Evolutionary conservation across 2,329 filamentous ascomycete species (phyloP), one percentile per base, ranked within the genome.

Genomic region (Pyricularia sp.): DNA sequence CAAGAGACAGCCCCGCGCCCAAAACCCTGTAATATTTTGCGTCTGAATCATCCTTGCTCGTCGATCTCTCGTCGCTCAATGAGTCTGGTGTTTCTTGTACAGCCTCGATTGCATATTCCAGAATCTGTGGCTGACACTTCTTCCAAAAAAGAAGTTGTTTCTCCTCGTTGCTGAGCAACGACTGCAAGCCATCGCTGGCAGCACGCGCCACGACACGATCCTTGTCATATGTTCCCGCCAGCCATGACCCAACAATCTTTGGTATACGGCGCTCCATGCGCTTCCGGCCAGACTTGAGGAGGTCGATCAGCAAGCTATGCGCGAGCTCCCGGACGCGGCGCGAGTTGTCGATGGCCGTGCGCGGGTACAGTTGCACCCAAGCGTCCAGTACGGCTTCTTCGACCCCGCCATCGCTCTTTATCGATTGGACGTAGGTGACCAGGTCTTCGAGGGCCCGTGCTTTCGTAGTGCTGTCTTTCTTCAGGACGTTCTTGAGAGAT

Each of bases 401-500:
- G 23, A 91, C 81, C 36, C 88, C 90, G 30, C 85, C 87, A 73
- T 84, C 81, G 69, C 83, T 74, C 70, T 84, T 30, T 31, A 17
- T 33, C n/a, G 50, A 61, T 72, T 84, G 83, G 58, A 92, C 82
- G 75, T 91, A 86, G 42, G 85, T 78, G 65, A 92, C 84, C 25
- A 99, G 80, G 68, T 98, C 94, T 74, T 98, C 94, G 31, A 99
- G 82, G 0, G 92, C 94, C 78, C 94, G 97, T 9, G 90, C 85
- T 77, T 97, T 97, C 55, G 95, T 99, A 12, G 89, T 97, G 75
- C 90, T 90, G 80, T 97, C 94, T 79, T 95, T 97, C 81, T 98
- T 99, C 67, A 90, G 85, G 3, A 97, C 80, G 73, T 96, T 97
- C 79, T 97, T 97, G 81, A 97, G 92, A n/a, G 90, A 88, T 17